These are phyloP conservation scores for Graphiopsis chlorocephala DNA, from an alignment of 2,329 filamentous ascomycete genomes.

Conservation along the genomic window DNA sequence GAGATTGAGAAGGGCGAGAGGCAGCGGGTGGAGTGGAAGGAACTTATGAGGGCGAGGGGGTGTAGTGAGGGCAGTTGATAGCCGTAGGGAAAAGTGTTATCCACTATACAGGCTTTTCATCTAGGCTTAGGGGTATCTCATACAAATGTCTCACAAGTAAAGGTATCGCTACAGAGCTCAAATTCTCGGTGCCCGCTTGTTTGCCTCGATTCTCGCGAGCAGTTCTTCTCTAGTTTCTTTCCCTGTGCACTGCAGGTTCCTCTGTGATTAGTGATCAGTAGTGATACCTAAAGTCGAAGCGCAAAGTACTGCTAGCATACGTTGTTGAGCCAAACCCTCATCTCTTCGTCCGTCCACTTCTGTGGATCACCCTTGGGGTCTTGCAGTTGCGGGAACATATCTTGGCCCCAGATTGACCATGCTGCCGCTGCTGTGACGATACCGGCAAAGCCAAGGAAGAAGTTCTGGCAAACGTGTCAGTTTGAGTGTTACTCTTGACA, in stretches of 20 bases:
- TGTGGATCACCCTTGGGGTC: conserved; percentile 77
- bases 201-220: conserved; percentile 66
- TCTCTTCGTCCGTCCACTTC: conserved; percentile 75
- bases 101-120: not conserved
- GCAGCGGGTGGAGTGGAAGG: conserved; percentile 7
- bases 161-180: conserved; percentile 12
- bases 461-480: conserved; percentile 25
- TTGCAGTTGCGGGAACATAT: conserved; percentile 71
- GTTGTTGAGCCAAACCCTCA: conserved; percentile 74
- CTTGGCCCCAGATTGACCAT: conserved; percentile 81
- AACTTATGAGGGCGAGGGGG: conserved; percentile 19
- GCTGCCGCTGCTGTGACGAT: conserved; percentile 76
- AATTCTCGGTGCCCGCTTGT: conserved; percentile 52
- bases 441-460: conserved; percentile 68
- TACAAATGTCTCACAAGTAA: not conserved
- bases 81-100: not conserved
- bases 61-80: not conserved
- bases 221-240: conserved; percentile 62
- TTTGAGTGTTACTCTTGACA: not conserved
- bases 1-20: conserved; percentile 22
- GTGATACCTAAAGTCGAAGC: not conserved
- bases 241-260: conserved; percentile 60
- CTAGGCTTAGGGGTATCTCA: not conserved
- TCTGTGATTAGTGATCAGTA: conserved; percentile 42
- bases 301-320: conserved; percentile 53